Conservation (phyloP, 768 basidiomycete species). For the Mycena venus region DNA sequence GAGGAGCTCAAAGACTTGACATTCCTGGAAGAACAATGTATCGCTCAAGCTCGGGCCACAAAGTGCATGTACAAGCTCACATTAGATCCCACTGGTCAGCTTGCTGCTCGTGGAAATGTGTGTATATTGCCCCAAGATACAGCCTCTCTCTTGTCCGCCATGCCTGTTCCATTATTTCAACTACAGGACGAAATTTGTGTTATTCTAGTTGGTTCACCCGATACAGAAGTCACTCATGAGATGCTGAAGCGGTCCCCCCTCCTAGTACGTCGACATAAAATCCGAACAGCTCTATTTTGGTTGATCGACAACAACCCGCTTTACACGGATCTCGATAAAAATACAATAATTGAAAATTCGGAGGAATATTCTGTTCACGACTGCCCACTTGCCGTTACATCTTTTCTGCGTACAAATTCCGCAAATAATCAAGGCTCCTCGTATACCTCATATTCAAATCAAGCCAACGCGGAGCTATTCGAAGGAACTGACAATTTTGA, state of each 20-base stretch:
- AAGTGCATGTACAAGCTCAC: too few relatives aligned
- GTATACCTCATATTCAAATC: too few relatives aligned
- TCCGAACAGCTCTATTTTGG: too few relatives aligned
- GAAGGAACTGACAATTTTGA: background rate
- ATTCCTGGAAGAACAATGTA: slow-evolving; percentile 38
- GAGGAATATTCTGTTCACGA: slow-evolving; percentile 20
- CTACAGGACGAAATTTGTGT: too few relatives aligned
- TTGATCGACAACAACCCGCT: too few relatives aligned
- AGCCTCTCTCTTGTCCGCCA: background rate
- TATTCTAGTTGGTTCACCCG: too few relatives aligned
- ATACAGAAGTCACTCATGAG: too few relatives aligned
- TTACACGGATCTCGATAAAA: too few relatives aligned
- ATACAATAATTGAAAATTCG: too few relatives aligned
- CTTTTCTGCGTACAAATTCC: slow-evolving; percentile 1
- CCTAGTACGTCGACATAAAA: background rate
- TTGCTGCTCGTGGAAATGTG: slow-evolving; percentile 37
- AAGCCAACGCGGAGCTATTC: too few relatives aligned
- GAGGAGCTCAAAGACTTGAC: slow-evolving; percentile 27
- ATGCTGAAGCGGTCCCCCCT: background rate
- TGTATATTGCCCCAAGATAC: slow-evolving; percentile 37
- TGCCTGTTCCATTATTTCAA: slow-evolving; percentile 28
- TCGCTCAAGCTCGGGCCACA: too few relatives aligned
- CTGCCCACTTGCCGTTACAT: slow-evolving; percentile 4
- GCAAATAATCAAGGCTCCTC: slow-evolving; percentile 18
- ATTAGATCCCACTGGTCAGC: slow-evolving; percentile 32